Evolutionary conservation across 2,329 filamentous ascomycete genomes (phyloP).

Genomic region (Aspergillus latus): DNA sequence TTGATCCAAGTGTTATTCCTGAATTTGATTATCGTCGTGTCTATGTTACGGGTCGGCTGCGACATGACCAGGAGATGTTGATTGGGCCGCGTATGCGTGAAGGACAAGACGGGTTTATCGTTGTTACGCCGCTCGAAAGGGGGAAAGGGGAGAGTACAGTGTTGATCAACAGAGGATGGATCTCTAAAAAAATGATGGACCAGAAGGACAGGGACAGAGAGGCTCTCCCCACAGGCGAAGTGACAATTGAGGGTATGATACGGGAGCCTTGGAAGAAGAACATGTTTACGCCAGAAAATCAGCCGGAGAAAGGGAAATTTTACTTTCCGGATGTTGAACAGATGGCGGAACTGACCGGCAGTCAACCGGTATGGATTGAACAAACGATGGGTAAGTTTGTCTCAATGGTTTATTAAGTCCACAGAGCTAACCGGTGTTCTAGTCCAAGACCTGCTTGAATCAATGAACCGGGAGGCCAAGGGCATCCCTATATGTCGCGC

Average conservation of each 20-base stretch:
- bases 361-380: conserved; percentile 91
- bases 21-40: conserved; percentile 94
- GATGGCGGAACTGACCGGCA: conserved; percentile 82
- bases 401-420: neutral
- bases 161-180: conserved; percentile 89
- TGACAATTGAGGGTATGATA: conserved; percentile 80
- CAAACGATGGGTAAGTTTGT: conserved; percentile 76
- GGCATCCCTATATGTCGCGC: conserved; percentile 87
- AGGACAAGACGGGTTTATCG: conserved; percentile 85
- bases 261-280: conserved; percentile 95
- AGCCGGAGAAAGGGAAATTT: conserved; percentile 78
- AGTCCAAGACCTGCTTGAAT: conserved; percentile 77
- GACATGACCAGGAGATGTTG: conserved; percentile 95
- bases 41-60: conserved; percentile 67
- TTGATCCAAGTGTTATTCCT: conserved; percentile 76
- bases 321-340: conserved; percentile 92
- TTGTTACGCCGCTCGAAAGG: conserved; percentile 86
- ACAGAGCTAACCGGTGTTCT: conserved; percentile 12
- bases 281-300: conserved; percentile 91
- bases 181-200: conserved; percentile 69
- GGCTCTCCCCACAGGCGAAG: conserved; percentile 67
- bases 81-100: conserved; percentile 87
- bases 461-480: conserved; percentile 71
- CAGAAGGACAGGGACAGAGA: conserved; percentile 62
- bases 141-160: conserved; percentile 64